Percentiles rank a stretch among this genome's conserved stretches.
Evolutionary conservation across 805 yeast species (phyloP).

Genomic region (Saturnispora mendoncae): DNA sequence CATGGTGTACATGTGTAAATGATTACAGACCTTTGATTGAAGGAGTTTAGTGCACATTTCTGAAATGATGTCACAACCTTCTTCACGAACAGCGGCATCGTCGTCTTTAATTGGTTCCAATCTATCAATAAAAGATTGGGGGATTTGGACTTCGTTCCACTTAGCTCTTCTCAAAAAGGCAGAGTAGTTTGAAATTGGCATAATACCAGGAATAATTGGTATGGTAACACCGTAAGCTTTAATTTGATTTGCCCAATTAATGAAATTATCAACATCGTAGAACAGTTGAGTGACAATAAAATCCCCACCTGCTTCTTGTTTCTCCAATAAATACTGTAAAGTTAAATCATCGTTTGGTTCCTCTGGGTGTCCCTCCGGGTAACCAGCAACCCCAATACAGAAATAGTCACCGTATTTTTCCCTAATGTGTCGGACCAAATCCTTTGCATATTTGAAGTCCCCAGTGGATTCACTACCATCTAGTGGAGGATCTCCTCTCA

Average conservation of each 20-base stretch:
- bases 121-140: constrained; percentile 56
- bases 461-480: constrained; percentile 67
- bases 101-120: constrained; percentile 84
- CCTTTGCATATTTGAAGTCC: constrained; percentile 85
- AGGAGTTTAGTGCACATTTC: constrained; percentile 73
- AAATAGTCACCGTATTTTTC: constrained; percentile 77
- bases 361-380: constrained; percentile 97
- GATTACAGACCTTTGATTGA: constrained; percentile 65
- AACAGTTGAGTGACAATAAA: constrained; percentile 96
- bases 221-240: constrained; percentile 65
- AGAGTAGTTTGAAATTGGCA: constrained; percentile 96
- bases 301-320: constrained; percentile 89
- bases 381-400: constrained; percentile 93
- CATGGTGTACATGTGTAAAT: constrained; percentile 95
- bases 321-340: constrained; percentile 64
- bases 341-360: constrained; percentile 49
- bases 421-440: constrained; percentile 70
- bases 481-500: constrained; percentile 91
- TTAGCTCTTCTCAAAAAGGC: constrained; percentile 87
- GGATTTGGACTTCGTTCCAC: constrained; percentile 85
- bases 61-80: constrained; percentile 73
- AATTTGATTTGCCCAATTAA: constrained; percentile 68
- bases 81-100: constrained; percentile 77
- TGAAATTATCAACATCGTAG: constrained; percentile 81
- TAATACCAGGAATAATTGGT: constrained; percentile 95